Conservation (phyloP, 768 basidiomycete species). For the Suillus discolor region DNA sequence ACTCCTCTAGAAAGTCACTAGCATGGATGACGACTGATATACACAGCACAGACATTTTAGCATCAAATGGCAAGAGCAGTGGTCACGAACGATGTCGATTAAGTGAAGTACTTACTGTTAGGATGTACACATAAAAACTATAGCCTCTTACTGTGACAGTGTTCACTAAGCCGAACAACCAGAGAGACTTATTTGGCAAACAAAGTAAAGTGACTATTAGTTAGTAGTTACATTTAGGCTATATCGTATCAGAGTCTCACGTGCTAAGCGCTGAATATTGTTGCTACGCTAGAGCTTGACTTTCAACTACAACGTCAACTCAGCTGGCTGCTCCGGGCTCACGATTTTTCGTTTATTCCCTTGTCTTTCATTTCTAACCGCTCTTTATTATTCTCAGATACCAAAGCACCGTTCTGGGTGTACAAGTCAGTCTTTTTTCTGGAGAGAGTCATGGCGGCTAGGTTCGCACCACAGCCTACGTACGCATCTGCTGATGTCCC, state of each 20-base stretch:
- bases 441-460: slow-evolving; percentile 24
- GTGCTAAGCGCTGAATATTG: not conserved
- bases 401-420: not conserved
- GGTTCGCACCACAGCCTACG: slow-evolving; percentile 16
- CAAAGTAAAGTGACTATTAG: not conserved
- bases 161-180: not conserved
- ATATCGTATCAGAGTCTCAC: not conserved
- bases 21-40: not conserved
- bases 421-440: slow-evolving; percentile 7
- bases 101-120: not conserved
- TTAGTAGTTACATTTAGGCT: not conserved
- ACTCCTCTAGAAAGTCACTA: not conserved
- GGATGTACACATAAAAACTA: not conserved
- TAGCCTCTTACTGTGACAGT: not conserved
- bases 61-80: not conserved
- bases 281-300: not conserved
- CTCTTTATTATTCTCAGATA: slow-evolving; percentile 13
- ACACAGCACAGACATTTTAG: not conserved
- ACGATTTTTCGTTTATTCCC: slow-evolving; percentile 20
- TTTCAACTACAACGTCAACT: not conserved
- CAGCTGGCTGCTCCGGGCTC: slow-evolving; percentile 21
- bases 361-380: slow-evolving; percentile 18
- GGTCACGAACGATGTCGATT: not conserved
- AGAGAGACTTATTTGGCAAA: not conserved
- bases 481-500: slow-evolving; percentile 57